phyloP scores from a whole-genome alignment of 768 basidiomycete genomes.

The Leccinum subgranulosum region DNA sequence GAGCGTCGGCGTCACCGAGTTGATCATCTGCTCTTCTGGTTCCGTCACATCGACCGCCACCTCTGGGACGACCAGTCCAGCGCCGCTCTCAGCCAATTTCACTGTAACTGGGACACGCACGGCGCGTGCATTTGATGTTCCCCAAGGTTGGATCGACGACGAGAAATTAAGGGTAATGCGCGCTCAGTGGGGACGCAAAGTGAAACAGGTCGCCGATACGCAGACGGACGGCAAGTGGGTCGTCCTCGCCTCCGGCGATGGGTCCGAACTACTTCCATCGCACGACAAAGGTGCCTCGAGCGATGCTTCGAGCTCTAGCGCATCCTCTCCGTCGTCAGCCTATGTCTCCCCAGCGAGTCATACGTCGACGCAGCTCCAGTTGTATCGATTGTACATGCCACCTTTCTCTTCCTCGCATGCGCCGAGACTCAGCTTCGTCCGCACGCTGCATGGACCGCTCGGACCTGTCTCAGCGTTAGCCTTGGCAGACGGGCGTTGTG shows the following conservation, averaged over 20 bases:
- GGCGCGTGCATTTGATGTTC: slow-evolving; percentile 66
- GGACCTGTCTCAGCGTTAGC: slow-evolving; percentile 66
- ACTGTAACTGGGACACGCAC: slow-evolving; percentile 57
- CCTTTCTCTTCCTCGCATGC: slow-evolving; percentile 44
- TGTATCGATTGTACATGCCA: slow-evolving; percentile 71
- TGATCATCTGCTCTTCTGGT: slow-evolving; percentile 51
- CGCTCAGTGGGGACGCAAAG: slow-evolving; percentile 78
- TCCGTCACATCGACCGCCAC: slow-evolving; percentile 7
- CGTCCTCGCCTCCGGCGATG: slow-evolving; percentile 63
- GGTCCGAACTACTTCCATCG: slow-evolving; percentile 16
- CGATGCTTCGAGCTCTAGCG: slow-evolving; percentile 19
- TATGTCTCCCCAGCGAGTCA: slow-evolving; percentile 38
- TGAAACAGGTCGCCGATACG: slow-evolving; percentile 63
- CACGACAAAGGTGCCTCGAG: slow-evolving; percentile 13
- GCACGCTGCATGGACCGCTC: slow-evolving; percentile 66
- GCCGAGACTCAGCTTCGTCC: slow-evolving; percentile 69
- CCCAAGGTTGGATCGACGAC: slow-evolving; percentile 70
- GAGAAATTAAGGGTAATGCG: slow-evolving; percentile 57
- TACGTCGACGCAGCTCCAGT: slow-evolving; percentile 57
- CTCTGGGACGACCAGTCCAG: slow-evolving; percentile 7
- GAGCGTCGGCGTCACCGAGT: slow-evolving; percentile 73
- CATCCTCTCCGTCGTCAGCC: slow-evolving; percentile 25
- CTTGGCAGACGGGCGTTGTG: slow-evolving; percentile 79
- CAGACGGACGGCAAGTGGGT: slow-evolving; percentile 88
- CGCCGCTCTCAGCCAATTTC: slow-evolving; percentile 34